phyloP scores from a whole-genome alignment of 495 filamentous ascomycete genomes.

The Trichoderma orchidacearum region DNA sequence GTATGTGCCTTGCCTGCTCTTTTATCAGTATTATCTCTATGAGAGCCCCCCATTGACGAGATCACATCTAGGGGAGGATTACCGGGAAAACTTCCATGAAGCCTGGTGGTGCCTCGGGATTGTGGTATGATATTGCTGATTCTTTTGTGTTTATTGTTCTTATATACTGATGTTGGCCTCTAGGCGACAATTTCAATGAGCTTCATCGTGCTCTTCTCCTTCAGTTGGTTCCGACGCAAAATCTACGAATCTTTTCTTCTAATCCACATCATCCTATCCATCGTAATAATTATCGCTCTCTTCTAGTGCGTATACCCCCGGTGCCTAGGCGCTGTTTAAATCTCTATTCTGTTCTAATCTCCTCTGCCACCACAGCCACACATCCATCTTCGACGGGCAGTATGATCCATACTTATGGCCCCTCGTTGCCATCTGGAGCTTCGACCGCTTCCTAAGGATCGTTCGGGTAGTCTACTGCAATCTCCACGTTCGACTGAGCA shows the following conservation, averaged over 20 bases:
- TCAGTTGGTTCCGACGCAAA: slow-evolving; percentile 12
- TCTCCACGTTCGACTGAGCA: neutral
- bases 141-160: slow-evolving; percentile 6
- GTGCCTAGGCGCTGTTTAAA: neutral
- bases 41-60: neutral
- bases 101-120: slow-evolving; percentile 3
- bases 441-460: slow-evolving; percentile 29
- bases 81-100: slow-evolving; percentile 2
- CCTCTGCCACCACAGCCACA: slow-evolving; percentile 17
- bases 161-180: slow-evolving; percentile 1
- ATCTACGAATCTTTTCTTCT: slow-evolving; percentile 27
- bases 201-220: slow-evolving; percentile 7
- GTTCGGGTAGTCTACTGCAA: slow-evolving; percentile 32
- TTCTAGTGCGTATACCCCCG: slow-evolving; percentile 23
- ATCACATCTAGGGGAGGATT: slow-evolving; percentile 1
- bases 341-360: neutral
- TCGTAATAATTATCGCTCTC: slow-evolving; percentile 23
- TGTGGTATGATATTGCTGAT: neutral
- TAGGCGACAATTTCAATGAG: slow-evolving; percentile 20
- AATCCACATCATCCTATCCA: slow-evolving; percentile 20
- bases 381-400: slow-evolving; percentile 29
- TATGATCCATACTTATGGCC: slow-evolving; percentile 28
- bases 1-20: neutral
- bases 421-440: slow-evolving; percentile 25
- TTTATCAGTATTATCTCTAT: neutral